Base-by-base conservation (phyloP, 495 filamentous ascomycete genomes). In the Neurospora sp. region DNA sequence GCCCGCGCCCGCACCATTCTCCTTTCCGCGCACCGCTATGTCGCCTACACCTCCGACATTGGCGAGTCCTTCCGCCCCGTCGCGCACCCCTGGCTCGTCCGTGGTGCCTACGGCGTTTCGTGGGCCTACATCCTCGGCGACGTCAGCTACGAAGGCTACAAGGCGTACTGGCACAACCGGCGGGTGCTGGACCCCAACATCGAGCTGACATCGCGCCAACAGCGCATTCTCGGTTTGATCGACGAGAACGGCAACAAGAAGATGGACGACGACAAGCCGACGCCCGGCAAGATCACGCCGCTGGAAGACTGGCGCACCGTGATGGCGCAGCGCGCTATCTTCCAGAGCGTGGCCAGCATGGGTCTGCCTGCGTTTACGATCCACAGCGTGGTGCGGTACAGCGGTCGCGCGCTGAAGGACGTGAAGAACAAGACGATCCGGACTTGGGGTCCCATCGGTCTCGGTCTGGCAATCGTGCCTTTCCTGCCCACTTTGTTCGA, bases 11-110 rank as follows among this genome's bases (percentile, higher is more conserved):
- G 94, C 74, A 99, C 95, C 20, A 92, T 98, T 78, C 89, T 99
- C 75, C 87, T 93, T 77, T 91, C 91, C 53, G 93, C 94, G 38
- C 96, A 99, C 79, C 92, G 96, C 78, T 98, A 99, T 81, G 93
- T 99, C 73, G 96, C 96, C 74, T 99, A 98, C 83, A 98, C 96
- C 16, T 95, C 92, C 40, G 96, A 99, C 80, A 93, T 99, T 59
- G 96, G 96, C 79, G 96, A 99, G 81, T 96, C 93, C 9, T 99
- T 99, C 83, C 91, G 96, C 7, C 96, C 96, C 4, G 87, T 98
- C 71, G 94, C 94, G 5, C 93, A 98, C 80, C 94, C 93, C 0
- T 89, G 82, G 76, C 83, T 95, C 5, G 92, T 99, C 4, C 87
- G 89, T 53, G 83, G 89, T 70, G 96, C 96, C 8, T 99, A 99